Base-by-base conservation (phyloP, 179 eudicot species). In the Silene coronaria region DNA sequence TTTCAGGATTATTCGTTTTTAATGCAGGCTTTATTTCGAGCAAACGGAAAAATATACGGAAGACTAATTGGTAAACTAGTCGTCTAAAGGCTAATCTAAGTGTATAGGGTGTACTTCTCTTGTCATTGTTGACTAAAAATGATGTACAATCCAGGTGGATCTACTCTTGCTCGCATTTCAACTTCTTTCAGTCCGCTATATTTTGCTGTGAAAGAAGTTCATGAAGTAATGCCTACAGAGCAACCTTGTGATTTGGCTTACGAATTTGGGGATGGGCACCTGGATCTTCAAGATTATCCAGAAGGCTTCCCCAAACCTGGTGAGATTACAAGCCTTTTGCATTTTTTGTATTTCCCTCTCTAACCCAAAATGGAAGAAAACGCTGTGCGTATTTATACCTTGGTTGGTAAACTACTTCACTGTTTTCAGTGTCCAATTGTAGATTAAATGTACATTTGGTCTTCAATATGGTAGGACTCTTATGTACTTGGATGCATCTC, bases 211-310 rank as follows among this genome's bases (percentile, higher is more conserved):
- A 85, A 80, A 75, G 83, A 92, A 73, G 69, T 75, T 72, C 79
- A 78, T 57, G 93, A 90, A 85, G 93, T 92, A 38, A 87, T 90
- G 96, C 82, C 96, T 64, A 92, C 97, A 12, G 97, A 89, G 80
- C 86, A 90, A 76, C 97, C 97, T 65, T 92, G 96, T 84, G 97
- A 92, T 85, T 74, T 88, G 34, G 91, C 96, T 30, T 92, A 87
- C 77, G 96, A 89, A 70, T 89, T 92, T 66, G 96, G 96, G 67
- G 89, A 88, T 78, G 97, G 97, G 68, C 75, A 86, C 12, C 77
- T 86, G 55, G 84, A 87, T 84, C 80, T 88, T 45, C 83, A 73
- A 9, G 88, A 90, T 42, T 84, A 79, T 59, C 97, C 97, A 36
- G 81, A 83, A 72, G 97, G 87, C 68, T 89, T 90, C 74, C 97